Conservation (phyloP, 2,329 filamentous ascomycete genomes). For the Fusarium brachygibbosum region DNA sequence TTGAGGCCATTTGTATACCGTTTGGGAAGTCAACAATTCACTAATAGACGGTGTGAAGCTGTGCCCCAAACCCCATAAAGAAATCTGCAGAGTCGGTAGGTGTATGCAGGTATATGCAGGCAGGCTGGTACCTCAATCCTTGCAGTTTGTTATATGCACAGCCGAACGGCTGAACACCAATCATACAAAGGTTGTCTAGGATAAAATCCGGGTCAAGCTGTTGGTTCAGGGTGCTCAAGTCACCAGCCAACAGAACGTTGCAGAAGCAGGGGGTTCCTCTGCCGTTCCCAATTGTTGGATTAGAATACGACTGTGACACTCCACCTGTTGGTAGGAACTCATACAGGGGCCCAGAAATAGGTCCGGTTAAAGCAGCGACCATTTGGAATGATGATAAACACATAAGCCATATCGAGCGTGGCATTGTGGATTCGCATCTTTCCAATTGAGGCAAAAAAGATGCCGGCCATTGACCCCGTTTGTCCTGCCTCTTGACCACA, state of each 20-base stretch:
- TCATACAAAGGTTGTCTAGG: background rate
- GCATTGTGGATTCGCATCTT: background rate
- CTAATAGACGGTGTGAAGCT: constrained; percentile 3
- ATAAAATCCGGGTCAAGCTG: background rate
- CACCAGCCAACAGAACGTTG: background rate
- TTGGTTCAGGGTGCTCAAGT: background rate
- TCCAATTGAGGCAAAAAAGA: background rate
- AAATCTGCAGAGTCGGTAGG: background rate
- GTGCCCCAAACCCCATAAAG: background rate
- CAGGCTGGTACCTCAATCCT: background rate
- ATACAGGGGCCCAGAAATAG: background rate
- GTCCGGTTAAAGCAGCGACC: constrained; percentile 6
- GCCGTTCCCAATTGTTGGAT: background rate
- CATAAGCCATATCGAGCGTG: background rate
- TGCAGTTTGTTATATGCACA: background rate
- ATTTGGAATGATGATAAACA: background rate
- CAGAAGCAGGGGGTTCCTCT: background rate
- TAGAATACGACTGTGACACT: background rate
- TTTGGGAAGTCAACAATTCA: background rate
- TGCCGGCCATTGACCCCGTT: background rate
- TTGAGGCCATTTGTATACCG: too few species aligned
- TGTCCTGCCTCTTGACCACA: too few species aligned
- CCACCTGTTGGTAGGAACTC: constrained; percentile 1
- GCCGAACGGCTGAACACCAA: background rate
- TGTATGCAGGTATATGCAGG: constrained; percentile 3